Base-by-base conservation (phyloP, 2,329 filamentous ascomycete species). In the Sphaerulina vaccinii region DNA sequence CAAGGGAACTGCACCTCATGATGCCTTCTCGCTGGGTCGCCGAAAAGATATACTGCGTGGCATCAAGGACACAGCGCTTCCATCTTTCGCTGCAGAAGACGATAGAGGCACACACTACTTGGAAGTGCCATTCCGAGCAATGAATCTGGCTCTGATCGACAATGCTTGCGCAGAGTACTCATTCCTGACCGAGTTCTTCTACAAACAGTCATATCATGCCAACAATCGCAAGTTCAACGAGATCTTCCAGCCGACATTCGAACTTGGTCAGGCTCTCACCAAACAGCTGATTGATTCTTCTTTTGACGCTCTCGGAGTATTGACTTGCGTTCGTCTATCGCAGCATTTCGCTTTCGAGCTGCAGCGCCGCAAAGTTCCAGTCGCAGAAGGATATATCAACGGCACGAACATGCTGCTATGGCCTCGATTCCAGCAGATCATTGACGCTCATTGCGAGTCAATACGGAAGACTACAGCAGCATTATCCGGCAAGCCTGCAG, bases 151-250 rank as follows among this genome's bases (percentile, higher is more conserved):
- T 0, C 77, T 99, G 16, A 80, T 96, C 57, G 93, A 99, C 71
- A 99, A 99, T 63, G 87, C 90, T 1, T 91, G 88, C 1, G 88
- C 91, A 27, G 95, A 99, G 70, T 99, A 97, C 71, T 90, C 88
- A 2, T 97, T 99, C 68, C 79, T 97, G 50, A 88, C 88, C 0
- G 81, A 88, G 13, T 96, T 96, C 74, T 97, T 99, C 74, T 82
- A 86, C 6, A 85, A 90, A 0, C 77, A 90, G 24, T 86, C 85
- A 7, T 88, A 87, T 63, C 79, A 89, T 13, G 79, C 85, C 49
- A 87, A 96, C 42, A 89, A 88, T 18, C 85, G 86, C 42, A 89
- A 88, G 62, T 96, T 96, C 66, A 79, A 83, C 55, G 87, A 91
- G 62, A 90, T 96, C 48, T 96, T 97, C 65, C 87, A 92, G 54